Base-by-base conservation (phyloP, 805 yeast genomes). In the Candida anglica region DNA sequence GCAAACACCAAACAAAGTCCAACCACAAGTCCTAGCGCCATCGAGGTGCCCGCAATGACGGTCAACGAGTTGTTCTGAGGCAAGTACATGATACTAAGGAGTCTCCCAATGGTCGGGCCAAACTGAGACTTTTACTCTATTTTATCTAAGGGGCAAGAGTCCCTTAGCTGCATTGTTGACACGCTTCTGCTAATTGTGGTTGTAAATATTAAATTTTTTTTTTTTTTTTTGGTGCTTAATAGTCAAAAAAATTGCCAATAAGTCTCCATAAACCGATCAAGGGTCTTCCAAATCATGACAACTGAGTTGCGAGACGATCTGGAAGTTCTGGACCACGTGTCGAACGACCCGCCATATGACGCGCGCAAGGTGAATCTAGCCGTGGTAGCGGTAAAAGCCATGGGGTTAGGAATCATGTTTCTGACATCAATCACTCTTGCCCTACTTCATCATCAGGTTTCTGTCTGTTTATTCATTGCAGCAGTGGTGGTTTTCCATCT, bases 401-500 rank as follows among this genome's bases (percentile, higher is more conserved):
- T 53, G 20, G 41, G 38, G n/a, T 44, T 66, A 5, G 71, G 71
- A 1, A 42, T 43, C 0, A 42, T 56, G 6, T 13, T 53, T 11
- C 39, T 54, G 29, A 24, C 44, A 19, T 52, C 50, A 35, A 3
- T 25, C 6, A 31, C 36, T 3, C 11, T 14, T 15, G 15, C 24
- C 29, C 18, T 15, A 9, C 15, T 14, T 15, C 28, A 17, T 6
- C 22, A 2, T 21, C 21, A 11, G 15, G 13, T 19, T 7, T 6
- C 16, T 19, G 28, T 11, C 9, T 21, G 19, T 36, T 19, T 16
- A 27, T 40, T 15, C 16, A 38, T 82, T 7, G 53, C 69, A 8
- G 53, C 73, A 1, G 52, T 85, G 7, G 55, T 81, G 3, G 18
- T 70, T 0, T 93, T 91, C 60, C 98, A 93, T 54, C 74, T 85